Conservation (phyloP, 2,329 filamentous ascomycete genomes). For the Ophiocordyceps camponoti-saundersi region DNA sequence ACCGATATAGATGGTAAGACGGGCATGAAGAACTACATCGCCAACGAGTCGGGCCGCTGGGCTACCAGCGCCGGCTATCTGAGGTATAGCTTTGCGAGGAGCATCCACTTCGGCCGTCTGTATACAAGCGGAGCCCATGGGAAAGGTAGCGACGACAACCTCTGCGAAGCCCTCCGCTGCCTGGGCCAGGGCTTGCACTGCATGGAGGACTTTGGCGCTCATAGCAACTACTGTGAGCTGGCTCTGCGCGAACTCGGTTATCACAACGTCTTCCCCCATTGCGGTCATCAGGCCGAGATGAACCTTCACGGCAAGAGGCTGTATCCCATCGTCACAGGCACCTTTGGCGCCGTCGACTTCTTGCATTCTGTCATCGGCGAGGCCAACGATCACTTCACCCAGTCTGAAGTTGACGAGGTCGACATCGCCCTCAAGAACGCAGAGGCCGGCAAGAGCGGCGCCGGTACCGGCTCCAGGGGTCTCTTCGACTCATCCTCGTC, state of each 20-base stretch:
- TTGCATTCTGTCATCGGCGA: conserved; percentile 68
- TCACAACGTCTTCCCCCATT: conserved; percentile 68
- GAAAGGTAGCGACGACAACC: conserved; percentile 45
- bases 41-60: conserved; percentile 61
- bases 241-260: conserved; percentile 78
- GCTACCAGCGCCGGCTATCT: conserved; percentile 69
- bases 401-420: conserved; percentile 70
- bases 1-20: conserved; percentile 59
- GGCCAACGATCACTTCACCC: conserved; percentile 66
- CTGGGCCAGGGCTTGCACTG: conserved; percentile 83
- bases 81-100: conserved; percentile 52
- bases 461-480: conserved; percentile 20
- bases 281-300: conserved; percentile 57
- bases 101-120: conserved; percentile 62
- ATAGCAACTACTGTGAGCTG: conserved; percentile 85
- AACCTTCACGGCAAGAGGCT: conserved; percentile 51
- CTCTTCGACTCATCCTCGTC: conserved; percentile 22
- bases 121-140: conserved; percentile 50
- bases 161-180: conserved; percentile 73
- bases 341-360: conserved; percentile 90
- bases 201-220: conserved; percentile 84
- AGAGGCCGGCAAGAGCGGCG: conserved; percentile 26
- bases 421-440: conserved; percentile 59
- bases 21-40: conserved; percentile 88
- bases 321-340: conserved; percentile 76